Evolutionary conservation across 2,329 filamentous ascomycete genomes (phyloP).

Genomic region (Triangularia setosa): DNA sequence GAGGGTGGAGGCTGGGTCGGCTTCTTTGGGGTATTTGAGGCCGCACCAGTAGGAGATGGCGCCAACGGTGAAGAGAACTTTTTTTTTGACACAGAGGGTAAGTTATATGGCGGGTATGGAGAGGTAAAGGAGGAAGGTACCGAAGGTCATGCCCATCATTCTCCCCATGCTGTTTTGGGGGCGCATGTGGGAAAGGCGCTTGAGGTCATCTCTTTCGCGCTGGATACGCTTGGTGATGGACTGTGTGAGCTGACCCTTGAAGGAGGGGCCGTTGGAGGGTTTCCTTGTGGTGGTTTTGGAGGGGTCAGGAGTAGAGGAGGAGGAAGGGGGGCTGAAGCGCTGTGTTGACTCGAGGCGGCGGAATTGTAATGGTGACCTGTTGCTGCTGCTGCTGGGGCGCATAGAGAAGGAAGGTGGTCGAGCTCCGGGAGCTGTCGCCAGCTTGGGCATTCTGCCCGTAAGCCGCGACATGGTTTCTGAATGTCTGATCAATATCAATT

Average conservation of each 20-base stretch:
- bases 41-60: constrained; percentile 57
- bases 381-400: background rate
- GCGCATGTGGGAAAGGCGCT: constrained; percentile 39
- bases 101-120: constrained; percentile 5
- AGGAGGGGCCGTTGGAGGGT: constrained; percentile 28
- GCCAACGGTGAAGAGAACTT: constrained; percentile 48
- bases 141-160: constrained; percentile 45
- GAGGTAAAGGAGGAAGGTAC: constrained; percentile 31
- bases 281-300: background rate
- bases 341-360: constrained; percentile 6
- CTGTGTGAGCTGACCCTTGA: constrained; percentile 53
- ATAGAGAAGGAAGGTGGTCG: background rate
- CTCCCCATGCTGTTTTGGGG: constrained; percentile 37
- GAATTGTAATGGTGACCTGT: constrained; percentile 1
- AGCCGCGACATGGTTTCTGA: constrained; percentile 26
- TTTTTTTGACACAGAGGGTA: background rate
- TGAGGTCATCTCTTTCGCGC: constrained; percentile 45
- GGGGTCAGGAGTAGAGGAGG: background rate
- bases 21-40: constrained; percentile 48
- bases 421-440: constrained; percentile 6
- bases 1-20: constrained; percentile 54
- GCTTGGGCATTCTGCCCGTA: constrained; percentile 24
- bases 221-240: constrained; percentile 48
- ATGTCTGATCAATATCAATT: background rate
- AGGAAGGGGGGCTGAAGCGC: background rate